Conservation (phyloP, 2,329 filamentous ascomycete species). For the Penicillium sp. region DNA sequence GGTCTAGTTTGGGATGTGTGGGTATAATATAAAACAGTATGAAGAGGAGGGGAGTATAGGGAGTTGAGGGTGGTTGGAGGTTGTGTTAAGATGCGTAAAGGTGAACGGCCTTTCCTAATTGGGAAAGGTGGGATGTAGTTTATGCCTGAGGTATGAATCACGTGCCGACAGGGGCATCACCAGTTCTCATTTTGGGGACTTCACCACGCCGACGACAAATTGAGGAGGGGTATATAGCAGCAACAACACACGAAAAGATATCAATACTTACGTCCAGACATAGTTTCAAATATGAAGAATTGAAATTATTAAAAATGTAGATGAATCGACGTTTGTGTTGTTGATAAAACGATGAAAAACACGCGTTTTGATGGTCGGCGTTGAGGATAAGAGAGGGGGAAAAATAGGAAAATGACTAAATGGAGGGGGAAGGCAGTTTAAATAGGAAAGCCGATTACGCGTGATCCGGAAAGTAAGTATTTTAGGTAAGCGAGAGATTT, state of each 20-base stretch:
- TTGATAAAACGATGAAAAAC: constrained; percentile 18
- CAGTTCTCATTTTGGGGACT: constrained; percentile 4
- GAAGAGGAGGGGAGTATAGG: neutral
- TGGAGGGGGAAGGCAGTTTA: constrained; percentile 25
- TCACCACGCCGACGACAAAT: constrained; percentile 6
- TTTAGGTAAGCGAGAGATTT: constrained; percentile 27
- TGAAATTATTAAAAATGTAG: constrained; percentile 15
- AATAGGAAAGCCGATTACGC: constrained; percentile 36
- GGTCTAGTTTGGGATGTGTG: no score
- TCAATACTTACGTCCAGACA: constrained; percentile 44
- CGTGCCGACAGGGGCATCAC: constrained; percentile 25
- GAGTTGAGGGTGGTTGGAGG: constrained; percentile 2
- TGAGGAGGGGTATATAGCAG: neutral
- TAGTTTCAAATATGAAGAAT: constrained; percentile 24
- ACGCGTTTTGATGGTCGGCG: constrained; percentile 10
- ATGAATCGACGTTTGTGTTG: neutral
- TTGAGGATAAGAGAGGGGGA: constrained; percentile 9
- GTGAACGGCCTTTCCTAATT: constrained; percentile 3
- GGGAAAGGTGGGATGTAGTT: constrained; percentile 10
- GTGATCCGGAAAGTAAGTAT: constrained; percentile 21
- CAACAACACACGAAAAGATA: constrained; percentile 3
- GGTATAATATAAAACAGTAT: neutral
- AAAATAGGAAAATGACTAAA: constrained; percentile 18
- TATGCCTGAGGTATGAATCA: constrained; percentile 25
- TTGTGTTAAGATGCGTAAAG: constrained; percentile 6